These are phyloP conservation scores for Penicillium sp. DNA, from an alignment of 2,329 filamentous ascomycete species.

Conservation along the genomic window DNA sequence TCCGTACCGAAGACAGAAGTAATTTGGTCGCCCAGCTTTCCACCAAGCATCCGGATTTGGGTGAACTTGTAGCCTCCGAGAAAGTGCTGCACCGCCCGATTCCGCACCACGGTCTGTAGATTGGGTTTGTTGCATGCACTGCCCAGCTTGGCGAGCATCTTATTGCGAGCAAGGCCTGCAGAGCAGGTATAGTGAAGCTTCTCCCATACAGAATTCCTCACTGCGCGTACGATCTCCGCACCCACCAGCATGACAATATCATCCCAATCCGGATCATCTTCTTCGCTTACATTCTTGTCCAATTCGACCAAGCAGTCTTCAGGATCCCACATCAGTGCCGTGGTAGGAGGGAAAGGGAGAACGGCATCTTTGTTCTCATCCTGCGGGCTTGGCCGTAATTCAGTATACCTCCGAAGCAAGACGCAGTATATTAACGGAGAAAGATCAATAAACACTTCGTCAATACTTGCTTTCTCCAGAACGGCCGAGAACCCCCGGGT, in stretches of 20 bases:
- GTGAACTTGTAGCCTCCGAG: slow-evolving; percentile 85
- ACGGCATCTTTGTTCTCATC: slow-evolving; percentile 52
- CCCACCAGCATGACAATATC: slow-evolving; percentile 84
- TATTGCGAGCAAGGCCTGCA: slow-evolving; percentile 83
- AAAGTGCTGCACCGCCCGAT: slow-evolving; percentile 76
- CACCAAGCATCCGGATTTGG: slow-evolving; percentile 91
- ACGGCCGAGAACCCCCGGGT: slow-evolving; percentile 43
- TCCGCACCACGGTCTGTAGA: slow-evolving; percentile 88
- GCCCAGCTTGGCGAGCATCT: slow-evolving; percentile 91
- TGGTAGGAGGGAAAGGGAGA: slow-evolving; percentile 70
- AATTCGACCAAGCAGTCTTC: slow-evolving; percentile 76
- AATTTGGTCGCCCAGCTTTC: slow-evolving; percentile 87
- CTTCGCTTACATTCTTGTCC: slow-evolving; percentile 68
- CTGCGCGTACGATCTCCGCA: slow-evolving; percentile 78
- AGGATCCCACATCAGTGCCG: slow-evolving; percentile 76
- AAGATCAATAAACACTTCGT: slow-evolving; percentile 93
- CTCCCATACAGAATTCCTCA: slow-evolving; percentile 67
- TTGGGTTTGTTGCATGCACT: slow-evolving; percentile 92
- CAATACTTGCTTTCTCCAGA: slow-evolving; percentile 91
- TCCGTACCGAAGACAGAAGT: slow-evolving; percentile 80
- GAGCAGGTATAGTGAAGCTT: slow-evolving; percentile 86
- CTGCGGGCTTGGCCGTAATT: slow-evolving; percentile 62
- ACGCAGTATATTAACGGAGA: slow-evolving; percentile 77
- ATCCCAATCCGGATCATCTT: slow-evolving; percentile 90
- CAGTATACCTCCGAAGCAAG: slow-evolving; percentile 72